phyloP scores from a whole-genome alignment of 352 stramenopile species.

The Phytophthora citrophthora region DNA sequence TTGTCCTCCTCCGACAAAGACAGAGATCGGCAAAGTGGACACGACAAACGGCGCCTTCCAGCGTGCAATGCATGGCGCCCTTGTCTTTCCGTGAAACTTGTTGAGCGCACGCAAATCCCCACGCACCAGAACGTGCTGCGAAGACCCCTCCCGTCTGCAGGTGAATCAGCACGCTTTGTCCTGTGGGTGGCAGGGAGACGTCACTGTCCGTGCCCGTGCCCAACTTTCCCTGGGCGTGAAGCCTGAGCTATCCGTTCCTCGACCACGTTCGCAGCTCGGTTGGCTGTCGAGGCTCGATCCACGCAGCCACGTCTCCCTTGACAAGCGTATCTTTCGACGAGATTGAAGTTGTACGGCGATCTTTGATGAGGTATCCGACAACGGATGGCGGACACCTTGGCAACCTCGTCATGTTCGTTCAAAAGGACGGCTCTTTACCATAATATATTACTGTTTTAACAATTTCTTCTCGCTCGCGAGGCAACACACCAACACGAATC shows the following conservation, averaged over 20 bases:
- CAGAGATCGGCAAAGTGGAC: constrained; percentile 22
- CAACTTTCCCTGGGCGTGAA: background rate
- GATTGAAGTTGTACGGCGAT: constrained; percentile 12
- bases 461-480: constrained; percentile 42
- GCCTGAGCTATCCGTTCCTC: constrained; percentile 5
- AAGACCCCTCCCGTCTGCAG: constrained; percentile 20
- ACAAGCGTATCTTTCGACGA: constrained; percentile 13
- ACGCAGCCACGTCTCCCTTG: background rate
- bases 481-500: constrained; percentile 35
- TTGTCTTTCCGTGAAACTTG: constrained; percentile 17
- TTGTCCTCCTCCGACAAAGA: constrained; percentile 1
- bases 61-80: background rate
- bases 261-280: background rate
- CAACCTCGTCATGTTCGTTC: constrained; percentile 1
- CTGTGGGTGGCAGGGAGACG: constrained; percentile 1
- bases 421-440: constrained; percentile 34
- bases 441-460: constrained; percentile 53
- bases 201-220: background rate
- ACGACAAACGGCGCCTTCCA: constrained; percentile 12
- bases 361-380: background rate
- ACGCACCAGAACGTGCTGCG: constrained; percentile 31
- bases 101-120: constrained; percentile 27
- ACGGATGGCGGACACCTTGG: too few species aligned
- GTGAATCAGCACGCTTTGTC: constrained; percentile 10
- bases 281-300: constrained; percentile 4